Percentiles rank a stretch among this genome's conserved stretches.
phyloP scores from a whole-genome alignment of 2,329 filamentous ascomycete species.

The Tothia fuscella region DNA sequence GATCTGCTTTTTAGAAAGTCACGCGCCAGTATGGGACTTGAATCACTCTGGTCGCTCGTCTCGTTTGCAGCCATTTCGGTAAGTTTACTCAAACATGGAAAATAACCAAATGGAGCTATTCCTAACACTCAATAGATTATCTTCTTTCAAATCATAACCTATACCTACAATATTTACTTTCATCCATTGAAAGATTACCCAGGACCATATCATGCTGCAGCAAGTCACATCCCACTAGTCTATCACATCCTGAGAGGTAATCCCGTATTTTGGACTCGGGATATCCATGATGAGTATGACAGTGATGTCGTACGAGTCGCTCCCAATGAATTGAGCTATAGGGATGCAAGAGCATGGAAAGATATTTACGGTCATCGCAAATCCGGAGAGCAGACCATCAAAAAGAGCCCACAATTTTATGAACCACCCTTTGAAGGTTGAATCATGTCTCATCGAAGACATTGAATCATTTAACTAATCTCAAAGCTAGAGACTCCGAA shows the following conservation, averaged over 20 bases:
- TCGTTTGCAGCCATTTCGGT: too few species aligned
- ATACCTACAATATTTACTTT: conserved; percentile 10
- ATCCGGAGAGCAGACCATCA: not conserved
- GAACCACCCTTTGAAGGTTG: not conserved
- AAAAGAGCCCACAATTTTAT: not conserved
- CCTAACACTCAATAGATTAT: not conserved
- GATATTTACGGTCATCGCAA: conserved; percentile 19
- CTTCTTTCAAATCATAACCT: not conserved
- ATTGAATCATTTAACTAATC: conserved; percentile 3
- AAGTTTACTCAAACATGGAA: too few species aligned
- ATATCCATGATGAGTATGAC: conserved; percentile 12
- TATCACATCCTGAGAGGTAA: not conserved
- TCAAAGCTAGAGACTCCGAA: too few species aligned
- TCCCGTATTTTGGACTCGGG: not conserved
- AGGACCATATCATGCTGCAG: conserved; percentile 5
- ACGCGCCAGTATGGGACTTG: too few species aligned
- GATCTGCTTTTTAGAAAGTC: too few species aligned
- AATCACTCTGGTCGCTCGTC: too few species aligned
- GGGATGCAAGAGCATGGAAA: conserved; percentile 14
- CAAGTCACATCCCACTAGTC: not conserved
- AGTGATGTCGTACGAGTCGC: conserved; percentile 17
- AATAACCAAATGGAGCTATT: too few species aligned
- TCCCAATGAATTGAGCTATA: conserved; percentile 16
- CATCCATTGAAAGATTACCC: conserved; percentile 9
- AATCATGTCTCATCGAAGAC: not conserved